Percentiles rank a stretch among this genome's conserved stretches.
These are phyloP conservation scores for Paramecium caudatum DNA, from an alignment of 73 alveolate genomes.

Conservation along the genomic window DNA sequence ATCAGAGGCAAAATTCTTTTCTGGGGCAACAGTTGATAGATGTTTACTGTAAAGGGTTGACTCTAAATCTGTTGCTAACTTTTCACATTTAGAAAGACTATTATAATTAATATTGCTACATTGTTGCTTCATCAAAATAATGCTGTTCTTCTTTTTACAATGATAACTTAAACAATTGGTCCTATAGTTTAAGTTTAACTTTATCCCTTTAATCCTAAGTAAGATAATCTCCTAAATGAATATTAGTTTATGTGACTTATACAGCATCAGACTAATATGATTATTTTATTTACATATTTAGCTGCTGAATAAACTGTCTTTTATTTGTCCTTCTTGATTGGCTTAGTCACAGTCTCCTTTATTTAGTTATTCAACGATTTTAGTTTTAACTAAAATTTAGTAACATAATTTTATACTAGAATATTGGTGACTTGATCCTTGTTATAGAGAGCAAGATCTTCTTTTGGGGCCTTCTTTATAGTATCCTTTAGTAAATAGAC, in stretches of 20 bases:
- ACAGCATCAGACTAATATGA: background rate
- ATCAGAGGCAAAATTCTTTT: slow-evolving; percentile 15
- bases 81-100: background rate
- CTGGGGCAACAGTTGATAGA: background rate
- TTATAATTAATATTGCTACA: background rate
- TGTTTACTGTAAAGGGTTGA: slow-evolving; percentile 2
- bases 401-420: background rate
- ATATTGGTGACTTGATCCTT: slow-evolving; percentile 35
- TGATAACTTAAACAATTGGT: background rate
- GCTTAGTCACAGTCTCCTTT: slow-evolving; percentile 7
- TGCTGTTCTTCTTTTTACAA: background rate
- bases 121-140: background rate
- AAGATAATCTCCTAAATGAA: slow-evolving; percentile 3
- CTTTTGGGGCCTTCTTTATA: background rate
- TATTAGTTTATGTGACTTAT: background rate
- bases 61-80: slow-evolving; percentile 32
- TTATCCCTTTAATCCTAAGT: slow-evolving; percentile 18
- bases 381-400: slow-evolving; percentile 55
- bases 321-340: background rate
- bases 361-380: slow-evolving; percentile 21
- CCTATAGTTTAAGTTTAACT: background rate
- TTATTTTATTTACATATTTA: background rate
- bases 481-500: slow-evolving; percentile 17
- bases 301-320: slow-evolving; percentile 33
- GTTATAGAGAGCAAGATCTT: slow-evolving; percentile 19